Conservation (phyloP, 805 yeast genomes). For the Candida alai region DNA sequence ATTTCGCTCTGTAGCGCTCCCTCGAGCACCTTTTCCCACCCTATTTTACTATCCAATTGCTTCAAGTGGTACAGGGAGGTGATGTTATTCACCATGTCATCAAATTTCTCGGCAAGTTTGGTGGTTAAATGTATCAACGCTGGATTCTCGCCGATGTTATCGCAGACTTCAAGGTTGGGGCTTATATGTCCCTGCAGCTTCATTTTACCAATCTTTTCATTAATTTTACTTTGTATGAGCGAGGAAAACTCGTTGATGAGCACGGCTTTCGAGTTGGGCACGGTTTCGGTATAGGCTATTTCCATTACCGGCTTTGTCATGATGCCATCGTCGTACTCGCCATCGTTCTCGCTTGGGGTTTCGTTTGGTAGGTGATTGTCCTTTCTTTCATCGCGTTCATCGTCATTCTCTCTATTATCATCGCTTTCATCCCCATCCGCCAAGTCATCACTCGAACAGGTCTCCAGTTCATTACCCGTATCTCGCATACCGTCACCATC, state of each 20-base stretch:
- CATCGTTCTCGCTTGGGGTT: constrained; percentile 2
- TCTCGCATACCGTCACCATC: not conserved
- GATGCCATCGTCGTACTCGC: constrained; percentile 4
- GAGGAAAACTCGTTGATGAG: constrained; percentile 21
- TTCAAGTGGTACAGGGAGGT: too few relatives aligned
- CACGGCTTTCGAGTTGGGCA: constrained; percentile 17
- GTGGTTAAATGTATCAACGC: constrained; percentile 8
- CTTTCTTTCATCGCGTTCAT: constrained; percentile 10
- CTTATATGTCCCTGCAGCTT: not conserved
- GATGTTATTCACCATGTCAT: constrained; percentile 8
- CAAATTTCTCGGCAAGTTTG: constrained; percentile 11
- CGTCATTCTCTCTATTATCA: constrained; percentile 10
- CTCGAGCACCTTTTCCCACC: constrained; percentile 31
- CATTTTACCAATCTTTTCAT: constrained; percentile 3
- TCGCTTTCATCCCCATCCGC: constrained; percentile 13
- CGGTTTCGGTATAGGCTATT: constrained; percentile 9
- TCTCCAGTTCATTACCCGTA: constrained; percentile 7
- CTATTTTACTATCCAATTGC: too few relatives aligned
- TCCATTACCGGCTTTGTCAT: constrained; percentile 6
- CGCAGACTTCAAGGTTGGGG: constrained; percentile 1
- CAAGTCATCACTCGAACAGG: constrained; percentile 11
- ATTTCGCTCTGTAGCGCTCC: constrained; percentile 18
- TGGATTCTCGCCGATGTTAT: constrained; percentile 1
- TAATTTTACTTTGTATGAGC: constrained; percentile 15
- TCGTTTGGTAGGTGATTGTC: constrained; percentile 7